Conservation (phyloP, 1,284 basidiomycete species). For the Ceratobasidium sp. region DNA sequence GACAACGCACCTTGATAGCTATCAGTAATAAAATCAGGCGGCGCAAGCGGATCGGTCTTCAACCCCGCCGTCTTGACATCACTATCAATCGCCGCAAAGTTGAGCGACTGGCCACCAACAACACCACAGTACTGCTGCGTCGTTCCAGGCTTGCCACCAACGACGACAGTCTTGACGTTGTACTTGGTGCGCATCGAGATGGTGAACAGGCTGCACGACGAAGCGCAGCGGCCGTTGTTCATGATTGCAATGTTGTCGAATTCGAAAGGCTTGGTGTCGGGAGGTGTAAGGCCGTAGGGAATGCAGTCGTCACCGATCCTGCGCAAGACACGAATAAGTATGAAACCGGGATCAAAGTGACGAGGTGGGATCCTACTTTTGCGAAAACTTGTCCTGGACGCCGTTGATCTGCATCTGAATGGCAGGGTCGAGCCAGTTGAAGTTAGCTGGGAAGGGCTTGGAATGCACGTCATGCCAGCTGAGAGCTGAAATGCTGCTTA, state of each 20-base stretch:
- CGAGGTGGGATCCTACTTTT: conserved; percentile 10
- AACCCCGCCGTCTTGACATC: conserved; percentile 68
- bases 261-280: conserved; percentile 36
- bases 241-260: conserved; percentile 37
- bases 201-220: conserved; percentile 52
- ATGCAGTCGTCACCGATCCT: conserved; percentile 39
- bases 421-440: conserved; percentile 38
- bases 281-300: conserved; percentile 34
- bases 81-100: conserved; percentile 67
- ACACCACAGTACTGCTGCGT: conserved; percentile 70
- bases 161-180: conserved; percentile 67
- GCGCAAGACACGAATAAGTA: neutral
- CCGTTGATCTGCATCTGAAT: conserved; percentile 33
- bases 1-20: conserved; percentile 43
- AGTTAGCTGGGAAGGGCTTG: conserved; percentile 35
- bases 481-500: neutral
- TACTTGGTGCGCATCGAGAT: conserved; percentile 70
- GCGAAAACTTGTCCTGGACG: conserved; percentile 34
- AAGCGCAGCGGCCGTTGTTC: conserved; percentile 34
- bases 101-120: conserved; percentile 69
- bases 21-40: conserved; percentile 66
- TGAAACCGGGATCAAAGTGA: neutral
- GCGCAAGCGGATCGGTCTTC: conserved; percentile 66
- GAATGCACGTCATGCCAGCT: conserved; percentile 22
- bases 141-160: conserved; percentile 64